Percentiles rank a stretch among this genome's conserved stretches.
These are phyloP conservation scores for Neurospora terricola DNA, from an alignment of 495 filamentous ascomycete species.

Conservation along the genomic window DNA sequence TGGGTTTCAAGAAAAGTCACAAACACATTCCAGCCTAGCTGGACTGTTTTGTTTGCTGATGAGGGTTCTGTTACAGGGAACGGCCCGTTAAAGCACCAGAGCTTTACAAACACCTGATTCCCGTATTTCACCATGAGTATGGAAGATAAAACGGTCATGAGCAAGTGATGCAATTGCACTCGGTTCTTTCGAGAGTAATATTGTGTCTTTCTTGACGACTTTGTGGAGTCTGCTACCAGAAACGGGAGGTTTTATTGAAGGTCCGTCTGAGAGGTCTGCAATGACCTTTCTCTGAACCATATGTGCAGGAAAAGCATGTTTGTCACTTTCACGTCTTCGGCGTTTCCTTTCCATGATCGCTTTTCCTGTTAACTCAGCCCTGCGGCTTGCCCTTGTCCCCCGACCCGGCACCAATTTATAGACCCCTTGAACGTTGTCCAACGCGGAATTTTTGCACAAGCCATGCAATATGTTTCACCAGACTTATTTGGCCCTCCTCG, in stretches of 20 bases:
- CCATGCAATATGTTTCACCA: background rate
- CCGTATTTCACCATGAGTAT: background rate
- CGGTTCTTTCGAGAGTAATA: background rate
- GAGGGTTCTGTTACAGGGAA: background rate
- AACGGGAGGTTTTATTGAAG: background rate
- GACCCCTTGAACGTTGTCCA: background rate
- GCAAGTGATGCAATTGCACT: background rate
- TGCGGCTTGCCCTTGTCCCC: background rate
- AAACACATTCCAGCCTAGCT: background rate
- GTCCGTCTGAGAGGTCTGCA: background rate
- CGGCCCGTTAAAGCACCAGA: background rate
- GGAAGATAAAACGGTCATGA: background rate
- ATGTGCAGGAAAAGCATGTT: background rate
- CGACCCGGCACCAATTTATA: background rate
- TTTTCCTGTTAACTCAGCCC: background rate
- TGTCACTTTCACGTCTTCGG: background rate
- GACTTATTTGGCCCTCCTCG: background rate
- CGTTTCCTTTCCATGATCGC: background rate
- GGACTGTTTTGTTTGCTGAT: background rate
- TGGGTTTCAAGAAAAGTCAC: background rate
- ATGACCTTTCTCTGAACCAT: background rate
- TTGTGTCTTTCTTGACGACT: background rate
- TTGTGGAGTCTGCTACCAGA: background rate
- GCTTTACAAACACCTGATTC: background rate
- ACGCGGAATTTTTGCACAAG: background rate